phyloP scores from a whole-genome alignment of 2,329 filamentous ascomycete species.

The Aspergillus arachidicola region DNA sequence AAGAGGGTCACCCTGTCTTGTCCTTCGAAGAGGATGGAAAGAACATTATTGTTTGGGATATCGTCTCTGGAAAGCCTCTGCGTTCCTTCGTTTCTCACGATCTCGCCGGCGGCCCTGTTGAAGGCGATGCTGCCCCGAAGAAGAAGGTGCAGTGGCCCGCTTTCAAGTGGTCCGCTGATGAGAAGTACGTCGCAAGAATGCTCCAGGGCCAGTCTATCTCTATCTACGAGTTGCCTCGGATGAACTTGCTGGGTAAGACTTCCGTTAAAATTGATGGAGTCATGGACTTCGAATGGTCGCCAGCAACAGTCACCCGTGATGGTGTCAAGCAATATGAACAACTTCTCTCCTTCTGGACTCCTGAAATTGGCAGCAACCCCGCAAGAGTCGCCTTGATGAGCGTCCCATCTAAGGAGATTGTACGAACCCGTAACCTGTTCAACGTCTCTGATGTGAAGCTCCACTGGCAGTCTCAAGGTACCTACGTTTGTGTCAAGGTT shows the following conservation, averaged over 20 bases:
- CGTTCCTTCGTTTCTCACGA: slow-evolving; percentile 94
- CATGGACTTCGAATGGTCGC: slow-evolving; percentile 97
- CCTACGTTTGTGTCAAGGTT: slow-evolving; percentile 97
- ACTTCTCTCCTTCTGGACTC: slow-evolving; percentile 97
- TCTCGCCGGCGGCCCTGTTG: slow-evolving; percentile 58
- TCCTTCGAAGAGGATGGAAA: slow-evolving; percentile 94
- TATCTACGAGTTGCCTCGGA: slow-evolving; percentile 84
- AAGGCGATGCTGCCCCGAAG: slow-evolving; percentile 70
- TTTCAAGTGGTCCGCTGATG: slow-evolving; percentile 98
- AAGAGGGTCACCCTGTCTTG: slow-evolving; percentile 79
- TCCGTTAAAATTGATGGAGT: slow-evolving; percentile 96
- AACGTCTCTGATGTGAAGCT: slow-evolving; percentile 97
- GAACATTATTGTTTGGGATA: slow-evolving; percentile 99
- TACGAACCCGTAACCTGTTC: slow-evolving; percentile 95
- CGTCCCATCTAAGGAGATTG: slow-evolving; percentile 89
- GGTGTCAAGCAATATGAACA: slow-evolving; percentile 92
- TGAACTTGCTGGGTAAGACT: slow-evolving; percentile 88
- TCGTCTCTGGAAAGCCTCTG: slow-evolving; percentile 83
- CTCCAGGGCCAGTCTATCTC: slow-evolving; percentile 86
- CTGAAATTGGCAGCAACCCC: slow-evolving; percentile 95
- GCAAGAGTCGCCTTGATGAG: slow-evolving; percentile 97
- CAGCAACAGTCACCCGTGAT: slow-evolving; percentile 77
- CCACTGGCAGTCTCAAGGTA: slow-evolving; percentile 95
- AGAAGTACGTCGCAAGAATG: slow-evolving; percentile 94
- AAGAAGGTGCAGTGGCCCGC: slow-evolving; percentile 97